These are phyloP conservation scores for Spiraea crenata DNA, from an alignment of 331 rosid genomes.

Conservation along the genomic window DNA sequence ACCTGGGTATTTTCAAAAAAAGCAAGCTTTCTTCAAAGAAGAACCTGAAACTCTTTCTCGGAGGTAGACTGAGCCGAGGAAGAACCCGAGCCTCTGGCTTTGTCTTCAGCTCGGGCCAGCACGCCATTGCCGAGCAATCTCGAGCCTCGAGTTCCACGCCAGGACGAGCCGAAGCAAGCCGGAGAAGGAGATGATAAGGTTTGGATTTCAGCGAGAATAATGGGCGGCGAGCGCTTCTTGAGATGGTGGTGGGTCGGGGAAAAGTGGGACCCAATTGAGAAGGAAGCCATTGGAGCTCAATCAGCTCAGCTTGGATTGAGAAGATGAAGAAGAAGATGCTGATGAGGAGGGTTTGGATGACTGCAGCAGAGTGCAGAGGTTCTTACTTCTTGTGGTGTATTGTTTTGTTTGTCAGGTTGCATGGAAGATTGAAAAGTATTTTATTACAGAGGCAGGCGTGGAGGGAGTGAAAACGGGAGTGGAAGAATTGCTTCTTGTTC, in stretches of 20 bases:
- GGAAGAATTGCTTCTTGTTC: neutral
- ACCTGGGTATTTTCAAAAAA: conserved; percentile 16
- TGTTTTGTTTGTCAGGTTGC: neutral
- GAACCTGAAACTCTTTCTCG: conserved; percentile 52
- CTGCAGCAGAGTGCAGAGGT: neutral
- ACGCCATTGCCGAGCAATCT: conserved; percentile 49
- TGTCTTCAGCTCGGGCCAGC: conserved; percentile 72
- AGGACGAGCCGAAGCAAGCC: conserved; percentile 41
- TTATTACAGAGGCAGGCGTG: neutral
- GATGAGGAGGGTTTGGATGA: neutral
- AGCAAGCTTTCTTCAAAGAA: conserved; percentile 19
- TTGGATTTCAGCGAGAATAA: conserved; percentile 26
- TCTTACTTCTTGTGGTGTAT: neutral
- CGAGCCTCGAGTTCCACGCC: conserved; percentile 33
- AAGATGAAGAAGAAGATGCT: neutral
- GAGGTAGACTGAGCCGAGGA: conserved; percentile 48
- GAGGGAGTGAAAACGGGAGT: conserved; percentile 5
- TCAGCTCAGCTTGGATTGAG: neutral
- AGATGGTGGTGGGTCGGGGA: conserved; percentile 34
- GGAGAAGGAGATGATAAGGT: conserved; percentile 26
- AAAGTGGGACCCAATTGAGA: conserved; percentile 54
- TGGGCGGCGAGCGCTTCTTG: conserved; percentile 25
- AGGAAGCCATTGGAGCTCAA: conserved; percentile 49
- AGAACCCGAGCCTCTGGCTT: conserved; percentile 43
- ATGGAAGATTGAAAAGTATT: neutral